A percentile compares a stretch with the other conserved stretches of the same genome.
phyloP scores from a whole-genome alignment of 495 filamentous ascomycete species.

The Jackrogersella minutella region DNA sequence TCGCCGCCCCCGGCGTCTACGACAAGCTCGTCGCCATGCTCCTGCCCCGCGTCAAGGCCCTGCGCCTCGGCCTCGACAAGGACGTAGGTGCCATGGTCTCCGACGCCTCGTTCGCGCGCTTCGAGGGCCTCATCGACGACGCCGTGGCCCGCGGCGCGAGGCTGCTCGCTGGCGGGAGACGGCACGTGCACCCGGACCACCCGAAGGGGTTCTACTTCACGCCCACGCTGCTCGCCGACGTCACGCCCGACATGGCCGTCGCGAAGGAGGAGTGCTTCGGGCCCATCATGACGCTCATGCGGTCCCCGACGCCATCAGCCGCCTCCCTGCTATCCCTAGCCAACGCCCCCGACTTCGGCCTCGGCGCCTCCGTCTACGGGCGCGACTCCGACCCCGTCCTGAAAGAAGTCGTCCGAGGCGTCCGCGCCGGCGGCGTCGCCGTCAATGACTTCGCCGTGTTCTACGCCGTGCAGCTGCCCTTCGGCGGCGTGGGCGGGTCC shows the following conservation, averaged over 20 bases:
- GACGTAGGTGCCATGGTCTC: constrained; percentile 95
- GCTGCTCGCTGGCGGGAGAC: constrained; percentile 82
- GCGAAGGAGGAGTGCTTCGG: constrained; percentile 92
- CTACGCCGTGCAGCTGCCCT: constrained; percentile 92
- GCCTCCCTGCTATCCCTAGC: constrained; percentile 71
- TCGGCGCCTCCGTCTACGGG: constrained; percentile 87
- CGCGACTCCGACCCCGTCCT: constrained; percentile 53
- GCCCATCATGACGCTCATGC: constrained; percentile 86
- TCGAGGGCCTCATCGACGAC: constrained; percentile 76
- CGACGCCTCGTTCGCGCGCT: constrained; percentile 68
- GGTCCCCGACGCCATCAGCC: constrained; percentile 60
- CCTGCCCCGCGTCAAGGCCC: constrained; percentile 69
- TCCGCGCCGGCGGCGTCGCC: constrained; percentile 87
- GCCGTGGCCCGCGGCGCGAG: constrained; percentile 80
- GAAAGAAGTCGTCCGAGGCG: constrained; percentile 63
- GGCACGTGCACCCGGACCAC: constrained; percentile 71
- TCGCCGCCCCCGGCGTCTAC: constrained; percentile 80
- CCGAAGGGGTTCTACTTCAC: constrained; percentile 87
- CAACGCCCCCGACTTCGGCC: constrained; percentile 78
- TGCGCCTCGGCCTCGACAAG: constrained; percentile 69
- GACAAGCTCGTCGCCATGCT: constrained; percentile 73
- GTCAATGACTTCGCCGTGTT: constrained; percentile 94
- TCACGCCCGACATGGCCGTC: constrained; percentile 79
- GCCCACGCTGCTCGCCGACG: constrained; percentile 88
- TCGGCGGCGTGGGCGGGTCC: constrained; percentile 85